phyloP scores from a whole-genome alignment of 1,284 basidiomycete species.

The Cutaneotrichosporon arboriforme region DNA sequence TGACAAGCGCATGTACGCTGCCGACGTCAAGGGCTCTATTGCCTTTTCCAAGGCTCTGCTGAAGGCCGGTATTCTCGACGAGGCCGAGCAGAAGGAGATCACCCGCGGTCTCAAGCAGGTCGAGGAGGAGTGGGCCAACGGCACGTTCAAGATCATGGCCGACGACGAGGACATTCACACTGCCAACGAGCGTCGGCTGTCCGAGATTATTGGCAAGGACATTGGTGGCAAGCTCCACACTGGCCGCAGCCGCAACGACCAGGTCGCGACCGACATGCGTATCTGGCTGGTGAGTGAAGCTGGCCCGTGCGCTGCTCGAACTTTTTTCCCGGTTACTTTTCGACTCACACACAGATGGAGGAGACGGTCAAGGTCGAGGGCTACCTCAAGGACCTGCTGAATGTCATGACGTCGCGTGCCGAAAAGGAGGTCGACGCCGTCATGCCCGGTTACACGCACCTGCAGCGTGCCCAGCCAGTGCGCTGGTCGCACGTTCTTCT shows the following conservation, averaged over 20 bases:
- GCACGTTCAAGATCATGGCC: slow-evolving; percentile 65
- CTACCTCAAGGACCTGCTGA: slow-evolving; percentile 72
- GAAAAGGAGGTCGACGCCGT: slow-evolving; percentile 86
- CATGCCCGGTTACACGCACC: slow-evolving; percentile 94
- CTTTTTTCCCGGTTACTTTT: no score
- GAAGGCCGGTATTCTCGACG: slow-evolving; percentile 70
- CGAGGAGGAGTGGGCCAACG: slow-evolving; percentile 75
- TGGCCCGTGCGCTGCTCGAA: no score
- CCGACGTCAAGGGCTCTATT: slow-evolving; percentile 89
- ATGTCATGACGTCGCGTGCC: slow-evolving; percentile 83
- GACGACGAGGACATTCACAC: slow-evolving; percentile 99
- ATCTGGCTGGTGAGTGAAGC: slow-evolving; percentile 62
- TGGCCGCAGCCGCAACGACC: slow-evolving; percentile 92
- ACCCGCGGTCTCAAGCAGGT: slow-evolving; percentile 72
- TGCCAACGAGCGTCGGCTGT: slow-evolving; percentile 93
- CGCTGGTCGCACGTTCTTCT: slow-evolving; percentile 96
- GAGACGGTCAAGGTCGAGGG: slow-evolving; percentile 66
- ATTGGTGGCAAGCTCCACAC: slow-evolving; percentile 92
- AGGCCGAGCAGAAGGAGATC: slow-evolving; percentile 69
- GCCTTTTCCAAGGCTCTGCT: slow-evolving; percentile 86
- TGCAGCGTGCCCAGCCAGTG: slow-evolving; percentile 95
- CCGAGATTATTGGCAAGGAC: slow-evolving; percentile 78
- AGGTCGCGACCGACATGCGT: slow-evolving; percentile 96
- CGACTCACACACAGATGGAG: slow-evolving; percentile 51
- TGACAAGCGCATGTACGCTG: slow-evolving; percentile 87